Evolutionary conservation across 495 filamentous ascomycete species (phyloP), one percentile per base, ranked within the genome.

Genomic region (Xylaria grammica): DNA sequence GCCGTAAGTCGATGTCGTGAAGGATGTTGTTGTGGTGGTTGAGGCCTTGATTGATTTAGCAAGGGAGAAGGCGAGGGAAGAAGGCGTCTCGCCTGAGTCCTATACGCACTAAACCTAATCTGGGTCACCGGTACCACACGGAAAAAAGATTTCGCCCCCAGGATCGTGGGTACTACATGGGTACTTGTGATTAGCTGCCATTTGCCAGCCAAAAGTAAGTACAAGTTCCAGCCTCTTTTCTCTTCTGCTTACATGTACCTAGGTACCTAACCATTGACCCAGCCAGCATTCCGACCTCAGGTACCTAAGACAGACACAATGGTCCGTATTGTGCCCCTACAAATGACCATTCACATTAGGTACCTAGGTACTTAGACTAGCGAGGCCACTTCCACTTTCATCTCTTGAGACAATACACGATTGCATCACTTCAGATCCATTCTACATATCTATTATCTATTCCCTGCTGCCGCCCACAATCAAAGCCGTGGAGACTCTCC

Each of bases 141-240:
- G 62, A 64, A 64, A 71, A 66, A 27, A 67, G 53, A 32, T 70
- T 72, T 66, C 40, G 67, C 71, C 69, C 67, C 62, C n/a, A n/a
- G n/a, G n/a, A n/a, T n/a, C n/a, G n/a, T n/a, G n/a, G n/a, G n/a
- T n/a, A n/a, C n/a, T n/a, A n/a, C n/a, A n/a, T n/a, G n/a, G n/a
- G 36, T 44, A 49, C 42, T 17, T 44, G 6, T 10, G 7, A 6
- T 42, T 49, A 17, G 4, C 36, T 19, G 11, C 13, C 20, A 29
- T 3, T 9, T 9, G 9, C 13, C 26, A 17, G 10, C 3, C n/a
- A 46, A 34, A 29, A 8, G 1, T 19, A 57, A 8, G 53, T 57
- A 57, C 34, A 1, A n/a, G 8, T 36, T 5, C 50, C n/a, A 53
- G 27, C 49, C 27, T 52, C 40, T 11, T 17, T 42, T 42, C 17